A percentile compares a stretch with the other conserved stretches of the same genome.
Conservation (phyloP, 148 eudicot species). For the Dysphania ambrosioides region DNA sequence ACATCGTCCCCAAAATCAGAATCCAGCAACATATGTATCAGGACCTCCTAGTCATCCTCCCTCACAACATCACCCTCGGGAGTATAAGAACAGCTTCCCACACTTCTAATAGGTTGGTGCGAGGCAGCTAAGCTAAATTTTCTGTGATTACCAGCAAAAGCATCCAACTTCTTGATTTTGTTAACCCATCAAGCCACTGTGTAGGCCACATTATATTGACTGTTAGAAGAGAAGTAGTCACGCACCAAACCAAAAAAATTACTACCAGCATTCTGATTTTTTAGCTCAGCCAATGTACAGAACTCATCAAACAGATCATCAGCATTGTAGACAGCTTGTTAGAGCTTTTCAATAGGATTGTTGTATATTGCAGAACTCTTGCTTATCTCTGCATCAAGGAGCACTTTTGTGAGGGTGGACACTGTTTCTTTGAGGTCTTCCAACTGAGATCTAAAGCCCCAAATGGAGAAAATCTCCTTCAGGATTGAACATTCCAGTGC, state of each 20-base stretch:
- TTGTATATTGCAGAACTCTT: background rate
- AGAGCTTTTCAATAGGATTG: slow-evolving; percentile 12
- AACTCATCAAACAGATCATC: slow-evolving; percentile 31
- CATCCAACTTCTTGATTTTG: slow-evolving; percentile 15
- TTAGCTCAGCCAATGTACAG: slow-evolving; percentile 13
- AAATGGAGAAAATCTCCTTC: slow-evolving; percentile 1
- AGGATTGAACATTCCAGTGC: slow-evolving; percentile 9
- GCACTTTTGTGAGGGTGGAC: slow-evolving; percentile 23
- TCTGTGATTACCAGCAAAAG: background rate
- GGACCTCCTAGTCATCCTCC: slow-evolving; percentile 10
- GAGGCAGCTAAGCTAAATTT: slow-evolving; percentile 12
- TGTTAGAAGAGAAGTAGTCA: slow-evolving; percentile 15
- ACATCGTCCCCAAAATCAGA: background rate
- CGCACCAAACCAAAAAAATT: slow-evolving; percentile 1
- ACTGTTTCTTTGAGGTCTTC: slow-evolving; percentile 18
- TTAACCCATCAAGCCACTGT: slow-evolving; percentile 8
- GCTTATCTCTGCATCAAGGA: slow-evolving; percentile 28
- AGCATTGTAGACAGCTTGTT: slow-evolving; percentile 21
- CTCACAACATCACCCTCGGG: slow-evolving; percentile 26
- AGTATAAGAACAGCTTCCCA: slow-evolving; percentile 14
- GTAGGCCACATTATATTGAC: background rate
- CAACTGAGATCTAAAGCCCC: slow-evolving; percentile 22
- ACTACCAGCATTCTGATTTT: background rate
- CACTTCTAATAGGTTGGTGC: background rate
- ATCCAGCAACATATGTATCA: slow-evolving; percentile 15